A percentile compares a stretch with the other conserved stretches of the same genome.
Conservation (phyloP, 352 stramenopile species). For the Pythium pectinolyticum region DNA sequence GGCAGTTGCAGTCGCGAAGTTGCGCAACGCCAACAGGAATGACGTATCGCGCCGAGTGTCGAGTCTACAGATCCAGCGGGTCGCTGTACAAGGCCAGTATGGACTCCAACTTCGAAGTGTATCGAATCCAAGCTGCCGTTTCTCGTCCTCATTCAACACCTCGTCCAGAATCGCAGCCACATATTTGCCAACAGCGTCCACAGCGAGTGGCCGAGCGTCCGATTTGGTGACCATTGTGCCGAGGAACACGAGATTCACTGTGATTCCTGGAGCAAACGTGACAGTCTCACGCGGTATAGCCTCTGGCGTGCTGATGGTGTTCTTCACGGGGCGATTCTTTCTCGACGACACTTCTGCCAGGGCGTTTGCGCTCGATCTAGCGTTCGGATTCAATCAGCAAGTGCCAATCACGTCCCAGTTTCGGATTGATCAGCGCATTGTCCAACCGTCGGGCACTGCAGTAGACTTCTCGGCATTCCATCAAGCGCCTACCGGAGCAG, state of each 20-base stretch:
- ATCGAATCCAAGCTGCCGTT: constrained; percentile 34
- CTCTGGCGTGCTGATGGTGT: constrained; percentile 42
- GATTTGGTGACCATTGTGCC: constrained; percentile 32
- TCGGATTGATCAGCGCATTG: constrained; percentile 40
- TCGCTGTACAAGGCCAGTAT: constrained; percentile 41
- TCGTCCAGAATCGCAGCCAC: constrained; percentile 43
- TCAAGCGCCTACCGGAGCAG: constrained; percentile 4
- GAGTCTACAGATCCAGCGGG: constrained; percentile 40
- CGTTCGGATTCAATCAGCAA: constrained; percentile 32
- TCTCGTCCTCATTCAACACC: constrained; percentile 38
- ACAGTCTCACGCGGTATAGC: constrained; percentile 12
- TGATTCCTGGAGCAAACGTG: constrained; percentile 33
- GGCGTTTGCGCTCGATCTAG: constrained; percentile 49
- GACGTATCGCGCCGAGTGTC: constrained; percentile 47
- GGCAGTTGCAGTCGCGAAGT: constrained; percentile 30
- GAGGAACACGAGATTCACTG: constrained; percentile 34
- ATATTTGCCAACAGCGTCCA: constrained; percentile 37
- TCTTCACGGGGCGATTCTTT: constrained; percentile 56
- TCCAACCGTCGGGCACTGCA: constrained; percentile 45
- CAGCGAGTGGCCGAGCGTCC: constrained; percentile 21
- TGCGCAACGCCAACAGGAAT: constrained; percentile 35
- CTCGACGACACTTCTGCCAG: constrained; percentile 48
- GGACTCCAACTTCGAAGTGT: constrained; percentile 37
- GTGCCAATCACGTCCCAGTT: constrained; percentile 26
- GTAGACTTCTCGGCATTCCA: constrained; percentile 53